Evolutionary conservation across 2,329 filamentous ascomycete species (phyloP).

Genomic region (Xylariaceae sp.): DNA sequence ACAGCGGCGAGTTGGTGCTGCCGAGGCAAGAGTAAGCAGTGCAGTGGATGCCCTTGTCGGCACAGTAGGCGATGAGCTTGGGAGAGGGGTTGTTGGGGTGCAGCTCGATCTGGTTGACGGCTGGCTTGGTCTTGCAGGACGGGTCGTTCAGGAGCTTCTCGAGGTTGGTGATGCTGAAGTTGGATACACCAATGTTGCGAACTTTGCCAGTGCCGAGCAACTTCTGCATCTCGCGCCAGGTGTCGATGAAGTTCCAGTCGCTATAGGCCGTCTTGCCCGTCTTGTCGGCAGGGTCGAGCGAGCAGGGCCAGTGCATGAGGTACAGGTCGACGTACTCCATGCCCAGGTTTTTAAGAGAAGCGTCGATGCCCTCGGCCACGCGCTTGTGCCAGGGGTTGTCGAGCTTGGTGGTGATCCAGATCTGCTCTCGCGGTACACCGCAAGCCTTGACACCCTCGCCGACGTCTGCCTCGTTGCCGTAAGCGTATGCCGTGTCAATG

Average conservation of each 20-base stretch:
- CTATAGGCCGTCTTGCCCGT: slow-evolving; percentile 60
- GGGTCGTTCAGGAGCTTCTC: slow-evolving; percentile 71
- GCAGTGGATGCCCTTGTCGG: slow-evolving; percentile 69
- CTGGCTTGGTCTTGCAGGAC: slow-evolving; percentile 59
- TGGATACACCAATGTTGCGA: slow-evolving; percentile 79
- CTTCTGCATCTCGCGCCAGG: slow-evolving; percentile 72
- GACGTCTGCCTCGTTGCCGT: slow-evolving; percentile 72
- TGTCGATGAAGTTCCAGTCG: slow-evolving; percentile 82
- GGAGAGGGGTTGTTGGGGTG: slow-evolving; percentile 80
- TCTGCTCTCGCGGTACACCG: slow-evolving; percentile 62
- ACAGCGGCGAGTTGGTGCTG: slow-evolving; percentile 66
- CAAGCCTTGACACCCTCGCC: slow-evolving; percentile 63
- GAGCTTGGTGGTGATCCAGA: slow-evolving; percentile 78
- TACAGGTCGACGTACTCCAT: slow-evolving; percentile 68
- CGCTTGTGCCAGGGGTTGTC: slow-evolving; percentile 77
- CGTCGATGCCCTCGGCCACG: slow-evolving; percentile 59
- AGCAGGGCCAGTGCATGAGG: slow-evolving; percentile 71
- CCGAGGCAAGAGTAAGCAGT: slow-evolving; percentile 75
- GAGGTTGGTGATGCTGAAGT: slow-evolving; percentile 78
- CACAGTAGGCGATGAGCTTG: slow-evolving; percentile 72
- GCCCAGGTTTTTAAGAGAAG: slow-evolving; percentile 59
- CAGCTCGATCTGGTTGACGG: slow-evolving; percentile 80
- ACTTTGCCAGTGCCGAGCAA: slow-evolving; percentile 67
- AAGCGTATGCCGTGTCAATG: slow-evolving; percentile 74
- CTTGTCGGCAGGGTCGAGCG: slow-evolving; percentile 57